A percentile compares a stretch with the other conserved stretches of the same genome.
Conservation (phyloP, 2,329 filamentous ascomycete genomes). For the Ophiosphaerella narmari region DNA sequence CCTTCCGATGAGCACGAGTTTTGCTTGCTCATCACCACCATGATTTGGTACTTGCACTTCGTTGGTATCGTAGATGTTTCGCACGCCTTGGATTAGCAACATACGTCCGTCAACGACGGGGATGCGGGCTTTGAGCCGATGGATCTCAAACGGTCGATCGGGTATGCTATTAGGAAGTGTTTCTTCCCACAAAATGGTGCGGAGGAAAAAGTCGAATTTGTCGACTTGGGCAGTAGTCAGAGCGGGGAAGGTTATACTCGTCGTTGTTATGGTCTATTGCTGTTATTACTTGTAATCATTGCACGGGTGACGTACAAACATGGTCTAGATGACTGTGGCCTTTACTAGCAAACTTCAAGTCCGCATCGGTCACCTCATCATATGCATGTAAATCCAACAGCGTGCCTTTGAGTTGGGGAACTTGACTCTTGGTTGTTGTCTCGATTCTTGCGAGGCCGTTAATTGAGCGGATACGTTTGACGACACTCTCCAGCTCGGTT, state of each 20-base stretch:
- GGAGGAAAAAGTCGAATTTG: conserved; percentile 78
- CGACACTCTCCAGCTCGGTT: conserved; percentile 71
- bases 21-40: conserved; percentile 15
- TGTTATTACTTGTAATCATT: not conserved
- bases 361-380: conserved; percentile 70
- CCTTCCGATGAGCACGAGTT: conserved; percentile 40
- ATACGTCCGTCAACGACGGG: conserved; percentile 65
- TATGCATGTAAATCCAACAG: conserved; percentile 92
- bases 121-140: conserved; percentile 83
- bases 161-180: conserved; percentile 54
- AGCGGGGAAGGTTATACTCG: conserved; percentile 69
- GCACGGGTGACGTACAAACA: conserved; percentile 53
- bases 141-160: conserved; percentile 70
- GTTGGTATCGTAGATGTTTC: conserved; percentile 90
- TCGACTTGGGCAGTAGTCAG: conserved; percentile 63
- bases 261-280: conserved; percentile 80
- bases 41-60: conserved; percentile 51
- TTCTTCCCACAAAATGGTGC: conserved; percentile 82
- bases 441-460: conserved; percentile 87
- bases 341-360: conserved; percentile 70
- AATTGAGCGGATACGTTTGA: conserved; percentile 76
- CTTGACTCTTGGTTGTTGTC: conserved; percentile 76
- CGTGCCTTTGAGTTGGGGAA: conserved; percentile 82
- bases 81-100: conserved; percentile 86
- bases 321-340: conserved; percentile 92